Evolutionary conservation across 495 filamentous ascomycete species (phyloP).

Genomic region (Neurospora tetrasperma): DNA sequence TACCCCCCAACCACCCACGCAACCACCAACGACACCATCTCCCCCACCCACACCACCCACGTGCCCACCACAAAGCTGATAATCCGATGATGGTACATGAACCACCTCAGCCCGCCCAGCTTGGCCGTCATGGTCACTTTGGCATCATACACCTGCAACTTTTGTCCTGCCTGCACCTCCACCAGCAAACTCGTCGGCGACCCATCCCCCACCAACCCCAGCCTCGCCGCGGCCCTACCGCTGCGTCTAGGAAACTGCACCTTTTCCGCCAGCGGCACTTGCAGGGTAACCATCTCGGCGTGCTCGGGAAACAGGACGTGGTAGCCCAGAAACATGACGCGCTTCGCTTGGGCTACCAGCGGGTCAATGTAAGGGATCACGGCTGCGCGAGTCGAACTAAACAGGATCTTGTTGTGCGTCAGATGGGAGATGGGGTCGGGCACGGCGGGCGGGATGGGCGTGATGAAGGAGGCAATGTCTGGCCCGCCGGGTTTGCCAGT

Average conservation of each 20-base stretch:
- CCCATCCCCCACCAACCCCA: slow-evolving; percentile 50
- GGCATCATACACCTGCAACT: slow-evolving; percentile 65
- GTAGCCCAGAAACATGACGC: slow-evolving; percentile 35
- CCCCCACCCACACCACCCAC: slow-evolving; percentile 60
- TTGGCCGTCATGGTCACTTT: slow-evolving; percentile 57
- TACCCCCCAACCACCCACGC: slow-evolving; percentile 6
- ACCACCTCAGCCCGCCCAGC: slow-evolving; percentile 66
- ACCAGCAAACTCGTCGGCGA: slow-evolving; percentile 50
- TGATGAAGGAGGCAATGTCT: neutral
- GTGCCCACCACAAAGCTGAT: slow-evolving; percentile 58
- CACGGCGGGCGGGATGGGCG: slow-evolving; percentile 1
- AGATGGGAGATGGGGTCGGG: slow-evolving; percentile 11
- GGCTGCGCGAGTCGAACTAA: slow-evolving; percentile 27
- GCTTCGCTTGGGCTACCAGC: slow-evolving; percentile 24
- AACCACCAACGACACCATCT: slow-evolving; percentile 49
- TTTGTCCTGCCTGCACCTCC: slow-evolving; percentile 54
- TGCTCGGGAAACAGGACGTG: slow-evolving; percentile 27
- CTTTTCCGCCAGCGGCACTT: slow-evolving; percentile 43
- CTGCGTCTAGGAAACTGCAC: neutral
- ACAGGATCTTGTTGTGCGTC: slow-evolving; percentile 21
- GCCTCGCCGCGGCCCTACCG: slow-evolving; percentile 42
- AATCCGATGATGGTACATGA: slow-evolving; percentile 74
- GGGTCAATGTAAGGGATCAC: slow-evolving; percentile 33
- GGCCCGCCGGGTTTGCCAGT: slow-evolving; percentile 2
- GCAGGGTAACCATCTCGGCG: slow-evolving; percentile 43